phyloP scores from a whole-genome alignment of 2,329 filamentous ascomycete species.

The Xylariaceae sp. region DNA sequence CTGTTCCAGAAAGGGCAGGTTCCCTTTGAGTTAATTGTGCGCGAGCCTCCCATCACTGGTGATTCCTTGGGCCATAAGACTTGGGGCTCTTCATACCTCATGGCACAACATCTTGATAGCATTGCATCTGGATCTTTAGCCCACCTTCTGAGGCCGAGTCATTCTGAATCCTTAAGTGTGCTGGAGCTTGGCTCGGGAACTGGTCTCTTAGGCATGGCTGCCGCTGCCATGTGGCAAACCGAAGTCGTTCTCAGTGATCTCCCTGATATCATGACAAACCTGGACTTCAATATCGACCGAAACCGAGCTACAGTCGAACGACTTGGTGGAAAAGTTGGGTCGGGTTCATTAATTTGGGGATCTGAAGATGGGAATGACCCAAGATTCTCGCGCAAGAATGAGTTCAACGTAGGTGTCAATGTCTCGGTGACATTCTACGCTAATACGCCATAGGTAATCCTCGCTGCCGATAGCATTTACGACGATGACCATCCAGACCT shows the following conservation, averaged over 20 bases:
- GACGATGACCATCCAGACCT: constrained; percentile 80
- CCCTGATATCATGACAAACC: constrained; percentile 81
- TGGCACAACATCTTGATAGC: constrained; percentile 73
- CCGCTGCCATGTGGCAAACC: constrained; percentile 72
- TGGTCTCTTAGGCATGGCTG: constrained; percentile 86
- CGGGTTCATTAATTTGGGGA: constrained; percentile 79
- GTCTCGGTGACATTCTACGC: background rate
- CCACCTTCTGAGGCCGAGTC: constrained; percentile 50
- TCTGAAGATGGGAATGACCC: constrained; percentile 51
- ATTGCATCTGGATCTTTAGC: constrained; percentile 54
- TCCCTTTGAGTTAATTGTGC: constrained; percentile 71
- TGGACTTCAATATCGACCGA: constrained; percentile 72
- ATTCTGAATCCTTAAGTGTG: constrained; percentile 45
- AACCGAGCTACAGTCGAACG: constrained; percentile 65
- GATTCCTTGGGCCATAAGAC: constrained; percentile 94
- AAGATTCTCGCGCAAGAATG: constrained; percentile 52
- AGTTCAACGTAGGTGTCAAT: constrained; percentile 56
- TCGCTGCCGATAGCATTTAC: constrained; percentile 89
- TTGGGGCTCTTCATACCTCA: constrained; percentile 89
- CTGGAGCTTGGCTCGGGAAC: constrained; percentile 91
- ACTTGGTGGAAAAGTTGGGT: constrained; percentile 63
- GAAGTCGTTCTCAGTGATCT: constrained; percentile 82
- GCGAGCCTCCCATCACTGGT: constrained; percentile 86
- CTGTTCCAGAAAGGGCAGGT: constrained; percentile 51
- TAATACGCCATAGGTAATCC: constrained; percentile 63